Evolutionary conservation across 176 grass and related monocot genomes (phyloP), one percentile per base, ranked within the genome.

Genomic region (Aegilops speltoides): DNA sequence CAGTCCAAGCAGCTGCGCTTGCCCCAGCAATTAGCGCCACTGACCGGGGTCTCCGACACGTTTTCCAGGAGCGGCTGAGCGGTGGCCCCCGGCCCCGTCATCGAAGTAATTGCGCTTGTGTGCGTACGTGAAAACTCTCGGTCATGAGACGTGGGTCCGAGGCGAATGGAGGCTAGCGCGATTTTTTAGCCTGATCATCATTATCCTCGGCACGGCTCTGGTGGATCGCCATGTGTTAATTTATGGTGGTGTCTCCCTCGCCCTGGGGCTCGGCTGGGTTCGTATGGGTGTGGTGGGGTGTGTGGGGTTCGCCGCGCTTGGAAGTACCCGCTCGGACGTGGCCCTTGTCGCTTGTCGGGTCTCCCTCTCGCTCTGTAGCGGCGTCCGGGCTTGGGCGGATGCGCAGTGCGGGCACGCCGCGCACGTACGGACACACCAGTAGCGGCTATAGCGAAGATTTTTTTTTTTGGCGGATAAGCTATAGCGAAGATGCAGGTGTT

Each of bases 211-310:
- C 73, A 92, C 80, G 74, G 65, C 34, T 50, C 74, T 29, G 79
- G 37, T 70, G 36, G 8, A 60, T 86, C 19, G 16, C 28, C 87
- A 80, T 89, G 87, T 89, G 90, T 86, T 80, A 22, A 80, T 86
- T 87, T 11, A 82, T 41, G 63, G 86, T 33, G 88, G 83, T 72
- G 88, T 86, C 86, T 36, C 38, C 75, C 78, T 84, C 76, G 69
- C 31, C 52, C 91, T 63, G 24, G 37, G 72, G 50, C 50, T 71
- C 36, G 59, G 57, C 10, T 68, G 4, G 81, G 38, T 81, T 83
- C 48, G 48, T 52, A 50, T 14, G 80, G 83, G 67, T 11, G 56
- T 40, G 8, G 8, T 22, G 65, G 34, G 37, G 17, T 4, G 80
- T 8, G 67, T 83, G 75, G 87, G 57, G 80, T 19, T 78, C 79